Evolutionary conservation across 768 basidiomycete species (phyloP).

Genomic region (Boletus subcaerulescens): DNA sequence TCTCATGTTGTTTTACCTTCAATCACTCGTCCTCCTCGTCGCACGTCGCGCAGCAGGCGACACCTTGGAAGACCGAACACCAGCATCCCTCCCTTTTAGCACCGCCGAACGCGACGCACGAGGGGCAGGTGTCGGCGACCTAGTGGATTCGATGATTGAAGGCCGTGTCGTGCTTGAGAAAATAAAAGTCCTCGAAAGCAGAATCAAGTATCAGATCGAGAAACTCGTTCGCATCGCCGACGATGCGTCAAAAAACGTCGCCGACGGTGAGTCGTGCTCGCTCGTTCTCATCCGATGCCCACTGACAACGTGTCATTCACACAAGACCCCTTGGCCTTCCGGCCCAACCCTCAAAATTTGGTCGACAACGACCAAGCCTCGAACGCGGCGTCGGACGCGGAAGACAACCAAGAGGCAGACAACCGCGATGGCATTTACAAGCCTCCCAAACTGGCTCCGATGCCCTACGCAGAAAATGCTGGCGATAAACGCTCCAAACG

Average conservation of each 20-base stretch:
- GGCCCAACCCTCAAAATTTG: constrained; percentile 82
- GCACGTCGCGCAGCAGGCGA: constrained; percentile 71
- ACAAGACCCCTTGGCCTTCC: constrained; percentile 87
- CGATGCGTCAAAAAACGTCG: constrained; percentile 44
- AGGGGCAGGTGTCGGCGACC: constrained; percentile 63
- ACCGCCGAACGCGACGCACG: constrained; percentile 47
- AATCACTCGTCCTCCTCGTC: constrained; percentile 72
- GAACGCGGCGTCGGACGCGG: constrained; percentile 33
- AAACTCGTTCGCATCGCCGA: constrained; percentile 82
- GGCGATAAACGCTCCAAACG: constrained; percentile 44
- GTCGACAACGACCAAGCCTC: constrained; percentile 39
- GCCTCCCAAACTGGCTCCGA: constrained; percentile 85
- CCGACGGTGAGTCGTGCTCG: constrained; percentile 52
- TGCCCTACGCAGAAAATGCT: constrained; percentile 72
- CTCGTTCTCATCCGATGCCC: background rate
- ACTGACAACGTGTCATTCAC: background rate
- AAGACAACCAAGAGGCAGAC: constrained; percentile 13
- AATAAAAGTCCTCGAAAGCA: constrained; percentile 74
- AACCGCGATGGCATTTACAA: constrained; percentile 60
- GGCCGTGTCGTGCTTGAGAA: constrained; percentile 86
- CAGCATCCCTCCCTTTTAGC: constrained; percentile 53
- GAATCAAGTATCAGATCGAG: constrained; percentile 94
- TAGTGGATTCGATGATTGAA: constrained; percentile 78
- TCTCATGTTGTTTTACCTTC: constrained; percentile 79
- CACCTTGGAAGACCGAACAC: constrained; percentile 49